Evolutionary conservation across 2,329 filamentous ascomycete genomes (phyloP).

Genomic region (Sarocladium brachiariae): DNA sequence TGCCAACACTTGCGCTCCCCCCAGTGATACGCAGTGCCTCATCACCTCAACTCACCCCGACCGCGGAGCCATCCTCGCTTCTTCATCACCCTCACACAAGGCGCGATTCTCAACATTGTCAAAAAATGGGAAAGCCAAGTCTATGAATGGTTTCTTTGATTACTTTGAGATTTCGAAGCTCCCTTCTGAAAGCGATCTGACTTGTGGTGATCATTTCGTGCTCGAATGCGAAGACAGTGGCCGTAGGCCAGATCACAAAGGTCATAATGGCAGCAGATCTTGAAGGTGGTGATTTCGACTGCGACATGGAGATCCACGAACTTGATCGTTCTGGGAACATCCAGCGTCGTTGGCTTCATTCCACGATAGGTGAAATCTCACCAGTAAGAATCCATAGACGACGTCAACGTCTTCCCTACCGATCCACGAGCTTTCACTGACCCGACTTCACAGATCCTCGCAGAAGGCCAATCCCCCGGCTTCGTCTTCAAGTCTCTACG

Average conservation of each 20-base stretch:
- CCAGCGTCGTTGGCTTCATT: constrained; percentile 28
- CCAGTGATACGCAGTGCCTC: neutral
- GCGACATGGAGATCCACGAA: constrained; percentile 23
- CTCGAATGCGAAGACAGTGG: too few species aligned
- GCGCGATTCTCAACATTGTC: too few species aligned
- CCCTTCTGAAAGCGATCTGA: too few species aligned
- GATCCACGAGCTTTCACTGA: neutral
- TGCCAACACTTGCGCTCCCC: neutral
- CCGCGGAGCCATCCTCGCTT: neutral
- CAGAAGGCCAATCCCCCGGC: constrained; percentile 11
- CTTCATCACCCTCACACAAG: neutral
- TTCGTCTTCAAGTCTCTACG: constrained; percentile 22
- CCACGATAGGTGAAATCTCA: constrained; percentile 17
- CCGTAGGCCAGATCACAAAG: too few species aligned
- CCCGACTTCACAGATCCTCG: constrained; percentile 16
- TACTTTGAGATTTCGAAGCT: too few species aligned
- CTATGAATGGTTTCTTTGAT: too few species aligned
- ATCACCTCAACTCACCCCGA: neutral
- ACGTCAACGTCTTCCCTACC: too few species aligned
- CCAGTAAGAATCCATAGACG: constrained; percentile 16
- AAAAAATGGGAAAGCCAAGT: too few species aligned
- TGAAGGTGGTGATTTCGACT: neutral
- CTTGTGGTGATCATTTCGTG: too few species aligned
- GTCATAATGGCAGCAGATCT: neutral
- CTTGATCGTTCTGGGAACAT: constrained; percentile 31